These are phyloP conservation scores for Globisporangium cederbergense DNA, from an alignment of 352 stramenopile species.

Conservation along the genomic window DNA sequence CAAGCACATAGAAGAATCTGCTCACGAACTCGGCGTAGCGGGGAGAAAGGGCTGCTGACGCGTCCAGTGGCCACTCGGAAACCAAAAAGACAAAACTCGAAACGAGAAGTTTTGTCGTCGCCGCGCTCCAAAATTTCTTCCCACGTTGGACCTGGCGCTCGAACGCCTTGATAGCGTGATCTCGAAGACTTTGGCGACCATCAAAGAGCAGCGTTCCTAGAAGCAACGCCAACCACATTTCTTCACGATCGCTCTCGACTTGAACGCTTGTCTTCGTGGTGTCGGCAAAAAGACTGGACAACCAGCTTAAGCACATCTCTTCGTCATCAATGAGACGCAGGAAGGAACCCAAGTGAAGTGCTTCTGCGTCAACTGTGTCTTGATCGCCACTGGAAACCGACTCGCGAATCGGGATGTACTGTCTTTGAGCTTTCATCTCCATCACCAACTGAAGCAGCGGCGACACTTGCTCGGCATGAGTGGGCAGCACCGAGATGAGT, in stretches of 20 bases:
- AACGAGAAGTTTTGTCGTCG: slow-evolving; percentile 44
- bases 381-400: background rate
- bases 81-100: slow-evolving; percentile 59
- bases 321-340: slow-evolving; percentile 29
- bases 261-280: background rate
- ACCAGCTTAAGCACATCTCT: slow-evolving; percentile 25
- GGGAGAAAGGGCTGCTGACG: background rate
- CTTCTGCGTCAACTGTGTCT: slow-evolving; percentile 12
- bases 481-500: slow-evolving; percentile 41
- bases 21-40: slow-evolving; percentile 31
- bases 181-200: slow-evolving; percentile 21
- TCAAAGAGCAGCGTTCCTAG: slow-evolving; percentile 42
- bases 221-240: slow-evolving; percentile 34
- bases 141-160: slow-evolving; percentile 31
- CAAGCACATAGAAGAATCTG: slow-evolving; percentile 46
- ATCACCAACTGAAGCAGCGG: slow-evolving; percentile 40
- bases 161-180: slow-evolving; percentile 26
- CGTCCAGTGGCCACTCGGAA: slow-evolving; percentile 26
- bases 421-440: slow-evolving; percentile 23
- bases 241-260: slow-evolving; percentile 1
- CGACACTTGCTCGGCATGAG: slow-evolving; percentile 24
- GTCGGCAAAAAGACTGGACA: slow-evolving; percentile 34
- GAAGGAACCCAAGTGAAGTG: slow-evolving; percentile 28
- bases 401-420: slow-evolving; percentile 14
- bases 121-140: slow-evolving; percentile 27